phyloP scores from a whole-genome alignment of 2,329 filamentous ascomycete genomes.

The Fusarium chlamydosporum region DNA sequence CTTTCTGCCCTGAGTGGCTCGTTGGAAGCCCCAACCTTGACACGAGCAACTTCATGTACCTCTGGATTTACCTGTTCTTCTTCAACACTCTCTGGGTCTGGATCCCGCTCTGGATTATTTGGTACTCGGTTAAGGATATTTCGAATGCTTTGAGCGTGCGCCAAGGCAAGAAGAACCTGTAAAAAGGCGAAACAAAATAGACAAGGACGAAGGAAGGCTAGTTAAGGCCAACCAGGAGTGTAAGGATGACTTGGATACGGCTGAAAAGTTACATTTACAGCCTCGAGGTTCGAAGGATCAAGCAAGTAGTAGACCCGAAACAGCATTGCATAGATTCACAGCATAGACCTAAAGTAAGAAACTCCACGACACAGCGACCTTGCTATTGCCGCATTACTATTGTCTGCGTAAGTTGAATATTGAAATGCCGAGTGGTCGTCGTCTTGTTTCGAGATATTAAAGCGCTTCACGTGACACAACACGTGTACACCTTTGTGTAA shows the following conservation, averaged over 20 bases:
- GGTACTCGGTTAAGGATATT: constrained; percentile 68
- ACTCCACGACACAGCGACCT: too few relatives aligned
- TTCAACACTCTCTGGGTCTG: constrained; percentile 79
- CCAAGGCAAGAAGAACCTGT: constrained; percentile 52
- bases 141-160: constrained; percentile 63
- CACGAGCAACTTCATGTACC: constrained; percentile 76
- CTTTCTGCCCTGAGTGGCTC: constrained; percentile 78
- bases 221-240: neutral
- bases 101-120: constrained; percentile 72
- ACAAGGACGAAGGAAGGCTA: neutral
- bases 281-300: neutral
- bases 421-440: neutral
- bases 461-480: neutral
- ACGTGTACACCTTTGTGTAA: neutral
- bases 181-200: neutral
- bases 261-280: neutral
- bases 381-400: neutral
- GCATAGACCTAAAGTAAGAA: too few relatives aligned
- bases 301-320: neutral
- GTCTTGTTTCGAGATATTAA: neutral
- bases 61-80: constrained; percentile 77
- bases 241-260: neutral
- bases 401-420: neutral
- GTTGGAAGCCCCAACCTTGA: constrained; percentile 73
- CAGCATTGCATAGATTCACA: neutral